Evolutionary conservation across 2,329 filamentous ascomycete genomes (phyloP).

Genomic region (Ophiocordyceps robertsii): DNA sequence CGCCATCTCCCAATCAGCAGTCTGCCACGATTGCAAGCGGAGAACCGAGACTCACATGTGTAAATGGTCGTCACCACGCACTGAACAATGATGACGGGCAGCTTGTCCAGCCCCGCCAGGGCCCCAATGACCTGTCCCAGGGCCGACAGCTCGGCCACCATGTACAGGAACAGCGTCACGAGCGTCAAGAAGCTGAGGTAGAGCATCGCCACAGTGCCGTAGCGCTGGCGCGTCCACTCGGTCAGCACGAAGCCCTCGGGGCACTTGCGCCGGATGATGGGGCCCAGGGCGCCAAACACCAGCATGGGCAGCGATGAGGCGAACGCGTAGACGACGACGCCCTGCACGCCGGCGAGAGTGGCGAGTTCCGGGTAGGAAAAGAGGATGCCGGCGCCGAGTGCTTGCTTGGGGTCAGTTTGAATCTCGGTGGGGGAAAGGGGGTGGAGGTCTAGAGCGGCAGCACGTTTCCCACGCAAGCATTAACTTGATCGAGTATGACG

Average conservation of each 20-base stretch:
- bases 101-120: constrained; percentile 59
- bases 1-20: not conserved
- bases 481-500: constrained; percentile 98
- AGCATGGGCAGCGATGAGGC: constrained; percentile 60
- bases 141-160: constrained; percentile 73
- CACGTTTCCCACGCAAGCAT: constrained; percentile 98
- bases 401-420: constrained; percentile 38
- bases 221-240: constrained; percentile 71
- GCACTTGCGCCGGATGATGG: constrained; percentile 66
- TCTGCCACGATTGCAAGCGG: accelerated
- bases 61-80: constrained; percentile 70
- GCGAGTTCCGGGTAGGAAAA: constrained; percentile 74
- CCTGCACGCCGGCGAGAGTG: constrained; percentile 67
- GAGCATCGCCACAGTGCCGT: constrained; percentile 53
- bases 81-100: constrained; percentile 67
- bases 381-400: constrained; percentile 70
- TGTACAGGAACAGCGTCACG: constrained; percentile 74
- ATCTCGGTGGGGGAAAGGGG: constrained; percentile 8
- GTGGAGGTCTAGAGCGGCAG: constrained; percentile 57
- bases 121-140: constrained; percentile 66
- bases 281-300: constrained; percentile 60
- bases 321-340: constrained; percentile 62
- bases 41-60: constrained; percentile 41
- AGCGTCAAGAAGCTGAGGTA: constrained; percentile 69
- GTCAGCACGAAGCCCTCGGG: constrained; percentile 76